Evolutionary conservation across 2,329 filamentous ascomycete species (phyloP).

Genomic region (Phoma herbarum): DNA sequence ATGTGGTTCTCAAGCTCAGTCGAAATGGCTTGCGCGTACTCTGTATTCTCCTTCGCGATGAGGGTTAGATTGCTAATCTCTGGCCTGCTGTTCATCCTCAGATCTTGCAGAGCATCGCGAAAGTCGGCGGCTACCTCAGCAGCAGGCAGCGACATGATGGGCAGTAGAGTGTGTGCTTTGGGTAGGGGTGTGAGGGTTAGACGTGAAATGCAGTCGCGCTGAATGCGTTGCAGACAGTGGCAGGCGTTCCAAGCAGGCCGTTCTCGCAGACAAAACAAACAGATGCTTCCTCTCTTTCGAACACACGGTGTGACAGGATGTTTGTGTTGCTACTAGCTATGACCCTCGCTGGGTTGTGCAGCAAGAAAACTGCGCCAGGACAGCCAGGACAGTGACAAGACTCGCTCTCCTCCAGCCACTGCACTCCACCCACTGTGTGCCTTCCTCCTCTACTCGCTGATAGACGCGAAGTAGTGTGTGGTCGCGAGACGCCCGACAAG

Average conservation of each 20-base stretch:
- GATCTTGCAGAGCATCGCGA: conserved; percentile 88
- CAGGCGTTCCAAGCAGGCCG: conserved; percentile 41
- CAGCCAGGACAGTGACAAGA: conserved; percentile 46
- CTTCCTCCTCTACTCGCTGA: conserved; percentile 43
- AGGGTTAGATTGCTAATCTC: conserved; percentile 98
- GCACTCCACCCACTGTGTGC: conserved; percentile 43
- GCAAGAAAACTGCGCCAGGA: conserved; percentile 43
- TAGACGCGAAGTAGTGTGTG: conserved; percentile 30
- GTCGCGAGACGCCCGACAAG: conserved; percentile 25
- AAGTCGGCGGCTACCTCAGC: conserved; percentile 96
- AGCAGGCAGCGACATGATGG: conserved; percentile 72
- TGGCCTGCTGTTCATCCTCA: conserved; percentile 88
- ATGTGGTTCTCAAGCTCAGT: conserved; percentile 92
- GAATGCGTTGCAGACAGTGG: conserved; percentile 35
- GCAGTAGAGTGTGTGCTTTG: conserved; percentile 38
- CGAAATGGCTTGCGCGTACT: conserved; percentile 92
- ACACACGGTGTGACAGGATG: conserved; percentile 52
- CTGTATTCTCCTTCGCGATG: conserved; percentile 96
- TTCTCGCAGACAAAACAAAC: conserved; percentile 46
- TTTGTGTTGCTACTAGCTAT: conserved; percentile 62
- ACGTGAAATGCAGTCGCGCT: conserved; percentile 32
- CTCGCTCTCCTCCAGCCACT: conserved; percentile 46
- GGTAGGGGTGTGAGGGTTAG: conserved; percentile 37
- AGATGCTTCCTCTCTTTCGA: conserved; percentile 53
- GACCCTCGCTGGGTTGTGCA: conserved; percentile 45